These are phyloP conservation scores for Pisolithus marmoratus DNA, from an alignment of 768 basidiomycete genomes.

Conservation along the genomic window DNA sequence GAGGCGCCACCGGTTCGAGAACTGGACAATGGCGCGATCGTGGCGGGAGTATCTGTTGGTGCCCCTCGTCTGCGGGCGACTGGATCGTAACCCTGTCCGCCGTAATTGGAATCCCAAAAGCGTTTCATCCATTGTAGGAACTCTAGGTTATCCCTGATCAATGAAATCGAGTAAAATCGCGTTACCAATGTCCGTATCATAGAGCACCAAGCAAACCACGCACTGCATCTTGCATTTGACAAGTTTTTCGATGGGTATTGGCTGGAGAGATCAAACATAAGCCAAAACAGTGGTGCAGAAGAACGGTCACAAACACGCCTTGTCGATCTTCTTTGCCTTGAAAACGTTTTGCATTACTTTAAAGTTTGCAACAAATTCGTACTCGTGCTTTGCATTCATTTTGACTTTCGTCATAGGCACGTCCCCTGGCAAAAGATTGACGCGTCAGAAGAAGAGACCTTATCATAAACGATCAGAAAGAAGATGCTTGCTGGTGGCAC, in stretches of 20 bases:
- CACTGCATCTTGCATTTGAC: conserved; percentile 99
- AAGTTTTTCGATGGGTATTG: conserved; percentile 91
- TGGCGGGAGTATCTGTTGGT: conserved; percentile 70
- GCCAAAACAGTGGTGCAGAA: conserved; percentile 1
- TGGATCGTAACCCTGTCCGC: conserved; percentile 84
- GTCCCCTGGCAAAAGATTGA: conserved; percentile 52
- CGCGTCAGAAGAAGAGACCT: conserved; percentile 6
- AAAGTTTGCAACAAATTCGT: conserved; percentile 93
- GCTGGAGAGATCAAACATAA: conserved; percentile 39
- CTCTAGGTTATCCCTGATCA: conserved; percentile 86
- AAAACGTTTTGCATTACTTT: conserved; percentile 92
- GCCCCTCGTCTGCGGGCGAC: conserved; percentile 75
- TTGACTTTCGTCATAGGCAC: conserved; percentile 89
- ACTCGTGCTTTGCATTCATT: conserved; percentile 94
- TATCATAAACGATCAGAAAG: conserved; percentile 13
- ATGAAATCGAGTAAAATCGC: conserved; percentile 11
- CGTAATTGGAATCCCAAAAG: conserved; percentile 91
- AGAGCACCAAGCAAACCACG: conserved; percentile 28
- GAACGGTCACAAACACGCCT: conserved; percentile 43
- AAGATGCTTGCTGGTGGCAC: conserved; percentile 22
- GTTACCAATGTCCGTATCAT: conserved; percentile 1
- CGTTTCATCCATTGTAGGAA: conserved; percentile 97
- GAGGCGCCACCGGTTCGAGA: conserved; percentile 31
- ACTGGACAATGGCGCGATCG: conserved; percentile 60
- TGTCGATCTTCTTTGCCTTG: conserved; percentile 91